Base-by-base conservation (phyloP, 306 rosid species). In the Abrus precatorius region DNA sequence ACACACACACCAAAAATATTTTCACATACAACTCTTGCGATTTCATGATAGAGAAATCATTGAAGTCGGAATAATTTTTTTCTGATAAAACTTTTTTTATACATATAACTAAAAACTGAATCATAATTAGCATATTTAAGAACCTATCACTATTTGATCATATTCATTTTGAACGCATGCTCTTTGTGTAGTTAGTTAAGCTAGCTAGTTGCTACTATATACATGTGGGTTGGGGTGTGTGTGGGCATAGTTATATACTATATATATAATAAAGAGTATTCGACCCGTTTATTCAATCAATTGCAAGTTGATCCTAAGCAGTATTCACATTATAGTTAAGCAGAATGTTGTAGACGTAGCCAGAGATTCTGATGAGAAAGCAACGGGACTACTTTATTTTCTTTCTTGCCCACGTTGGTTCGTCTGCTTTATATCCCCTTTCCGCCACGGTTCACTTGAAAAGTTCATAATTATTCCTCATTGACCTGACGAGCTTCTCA, bases 281-380 rank as follows among this genome's bases (percentile, higher is more conserved):
- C 9, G 47, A 55, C 8, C 9, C 59, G 0, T 0, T 60, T 60
- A 50, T 43, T 41, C 30, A 60, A 59, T 34, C 1, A 80, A 50
- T 9, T 29, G 60, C 14, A 28, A 12, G 33, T 13, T 43, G 20
- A 20, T 33, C 36, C 4, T 2, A 33, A 64, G 72, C 12, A 34
- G 2, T 28, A 34, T 62, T 43, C 1, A 61, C 55, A 40, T 32
- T 7, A 32, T n/a, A 41, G 62, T 45, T 62, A 63, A 62, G 75
- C 2, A 14, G 53, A 79, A 69, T 44, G 72, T 13, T 27, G 38
- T 71, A 10, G 74, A 14, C 32, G 45, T 43, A 11, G 11, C 10
- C 33, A 36, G 30, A 45, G 71, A 54, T 59, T 66, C 40, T 41
- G 80, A 69, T 27, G 78, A 79, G 85, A 83, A 83, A 83, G 82